Conservation (phyloP, 2,329 filamentous ascomycete species). For the Phialemonium atrogriseum region DNA sequence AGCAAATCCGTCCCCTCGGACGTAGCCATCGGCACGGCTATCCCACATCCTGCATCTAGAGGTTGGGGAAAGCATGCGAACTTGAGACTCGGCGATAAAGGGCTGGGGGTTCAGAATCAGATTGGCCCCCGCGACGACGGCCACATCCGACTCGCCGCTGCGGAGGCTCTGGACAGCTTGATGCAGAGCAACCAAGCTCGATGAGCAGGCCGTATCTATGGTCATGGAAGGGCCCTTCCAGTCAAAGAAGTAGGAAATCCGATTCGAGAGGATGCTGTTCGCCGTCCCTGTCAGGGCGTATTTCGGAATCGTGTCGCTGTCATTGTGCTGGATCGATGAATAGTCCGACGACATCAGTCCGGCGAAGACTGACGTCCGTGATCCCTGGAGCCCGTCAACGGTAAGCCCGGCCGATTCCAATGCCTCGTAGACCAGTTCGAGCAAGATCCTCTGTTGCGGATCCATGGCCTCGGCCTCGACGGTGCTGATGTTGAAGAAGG, state of each 20-base stretch:
- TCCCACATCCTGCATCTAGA: constrained; percentile 26
- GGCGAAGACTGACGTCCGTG: too few species aligned
- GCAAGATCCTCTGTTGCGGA: constrained; percentile 10
- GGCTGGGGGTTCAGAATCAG: constrained; percentile 20
- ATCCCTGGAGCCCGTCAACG: too few species aligned
- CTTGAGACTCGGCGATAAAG: background rate
- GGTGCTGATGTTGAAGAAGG: constrained; percentile 10
- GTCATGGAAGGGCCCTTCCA: constrained; percentile 48
- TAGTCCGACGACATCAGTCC: too few species aligned
- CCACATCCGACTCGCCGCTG: constrained; percentile 28
- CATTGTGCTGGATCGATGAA: too few species aligned
- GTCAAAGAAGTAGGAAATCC: constrained; percentile 47
- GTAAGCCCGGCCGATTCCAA: constrained; percentile 7
- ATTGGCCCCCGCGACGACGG: constrained; percentile 24
- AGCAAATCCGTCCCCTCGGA: constrained; percentile 39
- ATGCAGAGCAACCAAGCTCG: constrained; percentile 45
- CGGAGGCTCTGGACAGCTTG: constrained; percentile 41
- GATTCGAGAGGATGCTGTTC: constrained; percentile 45
- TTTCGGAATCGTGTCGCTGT: too few species aligned
- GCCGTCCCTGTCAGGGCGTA: constrained; percentile 43
- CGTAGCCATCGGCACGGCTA: constrained; percentile 35
- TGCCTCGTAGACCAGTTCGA: constrained; percentile 11
- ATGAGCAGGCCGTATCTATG: constrained; percentile 52
- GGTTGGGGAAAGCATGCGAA: constrained; percentile 6
- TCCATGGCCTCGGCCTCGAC: constrained; percentile 10